Evolutionary conservation across 2,329 filamentous ascomycete genomes (phyloP), one percentile per base, ranked within the genome.

Genomic region (Colletotrichum karsti): DNA sequence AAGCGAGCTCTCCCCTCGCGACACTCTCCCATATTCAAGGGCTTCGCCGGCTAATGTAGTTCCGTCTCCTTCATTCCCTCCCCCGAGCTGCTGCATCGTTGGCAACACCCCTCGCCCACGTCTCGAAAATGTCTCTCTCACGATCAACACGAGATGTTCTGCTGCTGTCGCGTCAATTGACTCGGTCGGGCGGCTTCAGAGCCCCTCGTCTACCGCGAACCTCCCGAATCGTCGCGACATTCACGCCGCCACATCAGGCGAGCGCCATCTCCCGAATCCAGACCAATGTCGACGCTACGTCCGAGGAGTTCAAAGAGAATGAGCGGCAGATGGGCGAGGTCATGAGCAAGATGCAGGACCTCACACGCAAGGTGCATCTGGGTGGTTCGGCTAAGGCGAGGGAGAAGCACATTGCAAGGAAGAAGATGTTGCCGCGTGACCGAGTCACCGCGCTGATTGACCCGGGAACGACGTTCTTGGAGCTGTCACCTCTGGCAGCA

Each of bases 401-500:
- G 67, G 90, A 95, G 71, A 98, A 98, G 83, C 95, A 98, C 77
- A 81, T 97, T 22, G 89, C 91, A 35, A 87, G 95, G 73, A 93
- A 93, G 71, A 98, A 98, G 86, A 97, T 98, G 94, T 87, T 99
- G 63, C 94, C 95, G 3, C 85, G 96, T 71, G 95, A 98, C 79
- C 91, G 95, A 35, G 89, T 99, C 60, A 92, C 94, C 0, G 92
- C 94, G 5, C 83, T 99, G 71, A 88, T 98, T 70, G 95, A 99
- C 76, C 92, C 93, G 0, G 95, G 95, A 5, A 95, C 93, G 2
- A 92, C 92, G 0, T 98, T 99, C 77, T 81, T 99, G 69, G 95
- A 99, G 81, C 85, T 99, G n/a, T 97, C 93, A 18, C 90, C 94
- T n/a, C 85, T 98, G 74, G 95, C 95, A 0, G 95, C 93, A 15